These are phyloP conservation scores for Paxillus ammoniavirescens DNA, from an alignment of 768 basidiomycete genomes.

Conservation along the genomic window DNA sequence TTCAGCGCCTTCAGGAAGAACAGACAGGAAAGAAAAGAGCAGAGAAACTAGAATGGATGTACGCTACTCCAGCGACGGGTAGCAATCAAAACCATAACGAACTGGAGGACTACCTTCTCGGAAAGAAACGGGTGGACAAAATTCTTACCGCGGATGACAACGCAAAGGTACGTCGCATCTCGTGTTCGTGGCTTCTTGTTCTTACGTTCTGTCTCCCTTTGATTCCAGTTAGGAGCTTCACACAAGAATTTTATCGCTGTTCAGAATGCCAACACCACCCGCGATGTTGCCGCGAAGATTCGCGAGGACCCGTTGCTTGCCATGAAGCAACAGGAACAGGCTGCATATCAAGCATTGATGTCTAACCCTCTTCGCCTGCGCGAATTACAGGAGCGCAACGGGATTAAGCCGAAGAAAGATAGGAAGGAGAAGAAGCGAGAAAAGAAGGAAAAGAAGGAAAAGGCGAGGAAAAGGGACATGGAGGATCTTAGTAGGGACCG, in stretches of 20 bases:
- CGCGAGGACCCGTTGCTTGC: slow-evolving; percentile 96
- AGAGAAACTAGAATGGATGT: slow-evolving; percentile 99
- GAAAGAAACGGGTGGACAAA: slow-evolving; percentile 98
- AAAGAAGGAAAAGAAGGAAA: slow-evolving; percentile 38
- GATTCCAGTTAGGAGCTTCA: slow-evolving; percentile 67
- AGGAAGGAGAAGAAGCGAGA: slow-evolving; percentile 58
- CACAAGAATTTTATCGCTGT: slow-evolving; percentile 94
- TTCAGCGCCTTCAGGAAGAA: slow-evolving; percentile 93
- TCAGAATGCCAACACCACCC: slow-evolving; percentile 87
- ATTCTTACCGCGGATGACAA: slow-evolving; percentile 90
- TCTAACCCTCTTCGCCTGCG: slow-evolving; percentile 83
- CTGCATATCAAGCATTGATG: slow-evolving; percentile 82
- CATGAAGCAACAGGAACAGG: slow-evolving; percentile 97
- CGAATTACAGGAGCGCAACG: slow-evolving; percentile 77
- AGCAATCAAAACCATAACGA: slow-evolving; percentile 84
- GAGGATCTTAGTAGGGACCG: slow-evolving; percentile 35
- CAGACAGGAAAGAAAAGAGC: slow-evolving; percentile 92
- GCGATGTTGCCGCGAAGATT: slow-evolving; percentile 91
- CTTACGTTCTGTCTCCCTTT: slow-evolving; percentile 11
- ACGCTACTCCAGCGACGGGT: slow-evolving; percentile 95
- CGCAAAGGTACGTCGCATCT: slow-evolving; percentile 59
- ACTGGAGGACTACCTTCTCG: slow-evolving; percentile 93
- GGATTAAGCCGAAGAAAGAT: slow-evolving; percentile 78
- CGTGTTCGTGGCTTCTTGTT: not conserved
- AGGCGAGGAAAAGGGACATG: slow-evolving; percentile 4